Evolutionary conservation across 2,329 filamentous ascomycete genomes (phyloP), one percentile per base, ranked within the genome.

Genomic region (Apiospora kogelbergensis): DNA sequence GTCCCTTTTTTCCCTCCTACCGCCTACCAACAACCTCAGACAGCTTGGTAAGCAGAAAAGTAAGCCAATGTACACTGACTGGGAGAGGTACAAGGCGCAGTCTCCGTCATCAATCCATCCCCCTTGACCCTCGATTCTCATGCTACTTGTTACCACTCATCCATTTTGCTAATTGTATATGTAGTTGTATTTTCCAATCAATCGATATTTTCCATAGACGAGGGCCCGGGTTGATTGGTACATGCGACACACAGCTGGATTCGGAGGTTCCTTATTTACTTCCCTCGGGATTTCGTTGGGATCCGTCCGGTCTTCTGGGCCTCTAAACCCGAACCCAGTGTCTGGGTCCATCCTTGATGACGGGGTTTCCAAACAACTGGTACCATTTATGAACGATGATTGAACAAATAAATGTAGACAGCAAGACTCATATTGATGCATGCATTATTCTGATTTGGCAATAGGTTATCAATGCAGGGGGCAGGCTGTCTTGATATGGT

Each of bases 41-140:
- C 53, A 37, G 53, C 53, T 60, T 60, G 53, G 53, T 60, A 60
- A 60, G 53, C 53, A 60, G 30, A 10, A 17, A 60, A 60, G 53
- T 60, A 37, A 60, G 30, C 53, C 37, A 60, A 42, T 42, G 11
- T 42, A 7, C 7, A 33, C n/a, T 11, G 17, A 42, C 40, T 42
- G 17, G 30, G 30, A 37, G 53, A 60, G 53, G 53, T 60, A 60
- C 53, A 60, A 37, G 53, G 53, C 30, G 30, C 53, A 60, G 53
- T n/a, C 17, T 30, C 13, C 26, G 53, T 60, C 30, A 60, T 33
- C 33, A 33, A 33, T 17, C 53, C 48, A 57, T 20, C 30, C 53
- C 53, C 53, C 30, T 60, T 60, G 53, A 17, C 53, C 53, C 53
- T 60, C 53, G 53, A n/a, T 60, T n/a, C 53, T 37, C 15, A 17